phyloP scores from a whole-genome alignment of 495 filamentous ascomycete genomes.

The Hypoxylon lienhwacheense region DNA sequence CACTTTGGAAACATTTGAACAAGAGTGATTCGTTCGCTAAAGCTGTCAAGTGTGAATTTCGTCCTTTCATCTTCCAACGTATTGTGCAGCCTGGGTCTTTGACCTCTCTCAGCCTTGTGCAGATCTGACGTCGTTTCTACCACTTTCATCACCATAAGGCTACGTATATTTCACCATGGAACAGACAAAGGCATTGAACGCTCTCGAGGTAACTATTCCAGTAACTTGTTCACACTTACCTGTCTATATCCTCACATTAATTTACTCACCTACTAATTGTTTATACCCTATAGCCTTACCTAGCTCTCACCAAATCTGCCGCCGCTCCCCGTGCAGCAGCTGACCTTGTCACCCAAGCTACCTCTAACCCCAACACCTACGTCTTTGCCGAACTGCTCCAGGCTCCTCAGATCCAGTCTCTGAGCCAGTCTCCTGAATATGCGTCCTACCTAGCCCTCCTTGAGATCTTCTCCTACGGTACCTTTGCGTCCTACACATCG shows the following conservation, averaged over 20 bases:
- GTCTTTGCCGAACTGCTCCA: constrained; percentile 93
- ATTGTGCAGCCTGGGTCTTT: constrained; percentile 9
- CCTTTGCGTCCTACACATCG: constrained; percentile 68
- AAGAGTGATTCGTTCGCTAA: too few species aligned
- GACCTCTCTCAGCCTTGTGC: constrained; percentile 21
- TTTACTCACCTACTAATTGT: constrained; percentile 6
- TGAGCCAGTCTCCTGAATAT: constrained; percentile 54
- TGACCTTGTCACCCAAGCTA: constrained; percentile 85
- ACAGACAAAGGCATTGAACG: constrained; percentile 80
- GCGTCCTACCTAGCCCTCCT: constrained; percentile 70
- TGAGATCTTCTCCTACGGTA: constrained; percentile 92
- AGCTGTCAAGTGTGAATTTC: too few species aligned
- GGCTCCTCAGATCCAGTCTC: constrained; percentile 75
- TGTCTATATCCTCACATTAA: background rate
- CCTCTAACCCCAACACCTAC: constrained; percentile 82
- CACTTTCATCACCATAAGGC: constrained; percentile 8
- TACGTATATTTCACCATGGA: constrained; percentile 68
- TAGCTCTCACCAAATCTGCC: constrained; percentile 83
- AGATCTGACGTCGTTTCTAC: constrained; percentile 33
- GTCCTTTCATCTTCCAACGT: background rate
- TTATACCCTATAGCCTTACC: constrained; percentile 64
- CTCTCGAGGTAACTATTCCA: constrained; percentile 58
- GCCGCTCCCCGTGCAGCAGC: constrained; percentile 80
- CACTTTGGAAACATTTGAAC: too few species aligned
- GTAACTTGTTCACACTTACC: constrained; percentile 14